These are phyloP conservation scores for Exophiala alcalophila DNA, from an alignment of 2,329 filamentous ascomycete species.

Conservation along the genomic window DNA sequence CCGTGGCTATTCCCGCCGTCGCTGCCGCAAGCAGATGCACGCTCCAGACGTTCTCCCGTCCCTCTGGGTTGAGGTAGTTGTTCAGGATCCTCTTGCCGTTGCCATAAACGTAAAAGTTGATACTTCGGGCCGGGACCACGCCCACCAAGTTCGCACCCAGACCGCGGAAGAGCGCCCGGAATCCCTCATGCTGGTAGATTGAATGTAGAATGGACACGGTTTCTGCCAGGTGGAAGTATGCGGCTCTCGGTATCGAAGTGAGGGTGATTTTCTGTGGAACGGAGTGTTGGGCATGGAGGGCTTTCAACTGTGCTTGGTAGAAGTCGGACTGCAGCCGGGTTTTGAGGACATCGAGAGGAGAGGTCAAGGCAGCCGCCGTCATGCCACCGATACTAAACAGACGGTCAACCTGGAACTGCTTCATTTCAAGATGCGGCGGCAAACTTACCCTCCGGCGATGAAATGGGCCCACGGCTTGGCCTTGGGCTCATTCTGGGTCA, in stretches of 20 bases:
- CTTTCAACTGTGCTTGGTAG: constrained; percentile 78
- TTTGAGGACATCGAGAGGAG: constrained; percentile 89
- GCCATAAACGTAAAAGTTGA: constrained; percentile 92
- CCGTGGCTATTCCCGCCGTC: constrained; percentile 76
- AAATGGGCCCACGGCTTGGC: constrained; percentile 87
- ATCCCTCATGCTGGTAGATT: constrained; percentile 78
- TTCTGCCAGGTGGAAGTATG: constrained; percentile 73
- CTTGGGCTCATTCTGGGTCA: constrained; percentile 40
- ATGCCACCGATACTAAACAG: constrained; percentile 73
- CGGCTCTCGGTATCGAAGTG: constrained; percentile 64
- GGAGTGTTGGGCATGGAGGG: constrained; percentile 60
- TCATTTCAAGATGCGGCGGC: constrained; percentile 3
- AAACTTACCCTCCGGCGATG: constrained; percentile 77
- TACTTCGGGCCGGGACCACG: constrained; percentile 82
- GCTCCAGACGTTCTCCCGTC: constrained; percentile 36
- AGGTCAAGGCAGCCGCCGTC: constrained; percentile 87
- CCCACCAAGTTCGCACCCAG: constrained; percentile 86
- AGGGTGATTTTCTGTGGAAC: constrained; percentile 53
- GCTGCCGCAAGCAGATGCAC: constrained; percentile 78
- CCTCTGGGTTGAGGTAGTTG: constrained; percentile 66
- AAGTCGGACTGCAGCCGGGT: constrained; percentile 92
- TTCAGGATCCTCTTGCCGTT: constrained; percentile 84
- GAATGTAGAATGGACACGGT: constrained; percentile 80
- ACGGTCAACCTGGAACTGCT: constrained; percentile 24
- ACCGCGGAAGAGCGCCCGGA: constrained; percentile 87